phyloP scores from a whole-genome alignment of 164 flowering plant species.

The Nymphaea colorata region DNA sequence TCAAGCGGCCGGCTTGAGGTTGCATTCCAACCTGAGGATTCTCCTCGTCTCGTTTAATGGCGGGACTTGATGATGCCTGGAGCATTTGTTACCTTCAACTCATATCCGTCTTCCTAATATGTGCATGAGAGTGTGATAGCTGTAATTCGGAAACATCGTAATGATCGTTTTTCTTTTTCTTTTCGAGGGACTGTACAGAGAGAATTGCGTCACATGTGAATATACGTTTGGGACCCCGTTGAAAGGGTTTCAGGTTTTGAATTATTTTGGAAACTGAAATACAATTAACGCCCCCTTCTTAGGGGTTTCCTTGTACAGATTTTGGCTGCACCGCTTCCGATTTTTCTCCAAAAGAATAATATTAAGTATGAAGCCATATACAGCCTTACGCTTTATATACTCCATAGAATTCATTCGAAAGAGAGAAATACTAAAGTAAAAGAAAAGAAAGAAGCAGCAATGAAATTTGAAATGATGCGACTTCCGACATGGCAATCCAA shows the following conservation, averaged over 20 bases:
- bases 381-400: neutral
- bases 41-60: neutral
- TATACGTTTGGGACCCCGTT: neutral
- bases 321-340: neutral
- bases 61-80: neutral
- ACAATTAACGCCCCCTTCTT: neutral
- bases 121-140: neutral
- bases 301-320: neutral
- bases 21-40: neutral
- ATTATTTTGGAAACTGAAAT: too few relatives aligned
- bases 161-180: neutral
- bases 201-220: too few relatives aligned
- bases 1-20: constrained; percentile 42
- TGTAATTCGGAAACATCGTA: neutral
- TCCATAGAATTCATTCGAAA: neutral
- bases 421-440: too few relatives aligned
- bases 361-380: neutral
- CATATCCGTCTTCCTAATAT: too few relatives aligned
- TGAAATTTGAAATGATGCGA: neutral
- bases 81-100: neutral
- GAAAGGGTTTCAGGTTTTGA: neutral
- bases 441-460: too few relatives aligned
- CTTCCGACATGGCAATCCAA: too few relatives aligned
- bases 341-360: neutral
- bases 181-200: too few relatives aligned